phyloP scores from a whole-genome alignment of 345 rosid species.

The Combretum micranthum region DNA sequence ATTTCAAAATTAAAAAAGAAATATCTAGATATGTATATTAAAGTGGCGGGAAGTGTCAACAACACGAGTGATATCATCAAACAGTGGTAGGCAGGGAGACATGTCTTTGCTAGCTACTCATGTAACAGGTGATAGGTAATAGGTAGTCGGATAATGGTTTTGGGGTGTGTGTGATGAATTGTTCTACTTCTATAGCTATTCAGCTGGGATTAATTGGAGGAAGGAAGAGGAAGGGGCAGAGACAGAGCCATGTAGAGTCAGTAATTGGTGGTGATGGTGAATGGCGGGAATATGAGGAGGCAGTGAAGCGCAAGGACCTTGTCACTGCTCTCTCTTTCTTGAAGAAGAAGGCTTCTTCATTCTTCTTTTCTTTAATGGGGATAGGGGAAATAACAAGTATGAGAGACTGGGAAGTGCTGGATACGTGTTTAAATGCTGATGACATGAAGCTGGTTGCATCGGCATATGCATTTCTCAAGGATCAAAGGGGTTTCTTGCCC shows the following conservation, averaged over 20 bases:
- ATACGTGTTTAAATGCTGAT: conserved; percentile 85
- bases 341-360: conserved; percentile 14
- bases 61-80: too few species aligned
- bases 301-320: conserved; percentile 78
- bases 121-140: too few species aligned
- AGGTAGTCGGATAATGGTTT: too few species aligned
- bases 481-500: conserved; percentile 47
- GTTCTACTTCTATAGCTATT: too few species aligned
- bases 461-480: conserved; percentile 62
- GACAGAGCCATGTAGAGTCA: conserved; percentile 9
- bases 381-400: not conserved
- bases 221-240: conserved; percentile 18
- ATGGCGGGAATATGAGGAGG: conserved; percentile 87
- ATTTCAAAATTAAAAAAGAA: too few species aligned
- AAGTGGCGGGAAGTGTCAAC: too few species aligned
- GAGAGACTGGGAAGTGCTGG: conserved; percentile 81
- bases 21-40: too few species aligned
- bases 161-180: too few species aligned
- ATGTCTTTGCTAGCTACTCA: too few species aligned
- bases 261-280: conserved; percentile 13
- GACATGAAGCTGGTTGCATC: conserved; percentile 77
- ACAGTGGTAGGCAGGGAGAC: too few species aligned
- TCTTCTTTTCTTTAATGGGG: too few species aligned
- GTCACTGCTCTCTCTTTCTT: conserved; percentile 74
- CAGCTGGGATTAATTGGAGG: too few species aligned